These are phyloP conservation scores for Lyophyllum decastes DNA, from an alignment of 768 basidiomycete species.

Conservation along the genomic window DNA sequence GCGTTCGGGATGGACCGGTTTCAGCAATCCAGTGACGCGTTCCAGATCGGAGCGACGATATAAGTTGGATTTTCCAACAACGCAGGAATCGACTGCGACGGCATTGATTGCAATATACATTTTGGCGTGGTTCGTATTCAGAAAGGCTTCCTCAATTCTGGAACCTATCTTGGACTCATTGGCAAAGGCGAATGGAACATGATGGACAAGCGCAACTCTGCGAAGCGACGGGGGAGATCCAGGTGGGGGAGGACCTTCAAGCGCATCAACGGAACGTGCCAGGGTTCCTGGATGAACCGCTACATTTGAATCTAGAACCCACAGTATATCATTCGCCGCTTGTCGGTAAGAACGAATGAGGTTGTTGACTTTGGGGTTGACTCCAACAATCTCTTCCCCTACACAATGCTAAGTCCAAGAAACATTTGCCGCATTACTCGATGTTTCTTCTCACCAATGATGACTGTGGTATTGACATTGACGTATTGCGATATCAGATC, in stretches of 20 bases:
- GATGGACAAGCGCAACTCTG: conserved; percentile 87
- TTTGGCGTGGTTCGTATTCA: conserved; percentile 97
- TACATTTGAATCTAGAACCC: conserved; percentile 98
- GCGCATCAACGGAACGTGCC: conserved; percentile 80
- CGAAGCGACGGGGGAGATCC: conserved; percentile 25
- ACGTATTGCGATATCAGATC: conserved; percentile 82
- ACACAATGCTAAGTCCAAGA: conserved; percentile 5
- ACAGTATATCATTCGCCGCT: conserved; percentile 87
- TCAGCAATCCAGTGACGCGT: conserved; percentile 65
- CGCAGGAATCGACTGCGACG: conserved; percentile 88
- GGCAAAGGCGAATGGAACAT: conserved; percentile 87
- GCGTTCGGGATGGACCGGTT: conserved; percentile 35
- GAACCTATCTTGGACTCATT: conserved; percentile 75
- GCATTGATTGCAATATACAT: conserved; percentile 97
- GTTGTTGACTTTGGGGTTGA: conserved; percentile 98
- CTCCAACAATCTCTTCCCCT: conserved; percentile 86
- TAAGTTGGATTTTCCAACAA: conserved; percentile 94
- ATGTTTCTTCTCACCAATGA: conserved; percentile 61
- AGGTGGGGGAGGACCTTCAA: conserved; percentile 46
- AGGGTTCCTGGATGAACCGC: conserved; percentile 77
- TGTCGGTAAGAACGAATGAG: conserved; percentile 80
- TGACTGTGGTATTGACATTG: conserved; percentile 64
- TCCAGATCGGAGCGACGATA: conserved; percentile 90
- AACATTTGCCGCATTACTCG: not conserved
- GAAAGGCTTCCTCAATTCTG: conserved; percentile 86